Evolutionary conservation across 2,329 filamentous ascomycete species (phyloP), one percentile per base, ranked within the genome.

Genomic region (Penicillium sp.): DNA sequence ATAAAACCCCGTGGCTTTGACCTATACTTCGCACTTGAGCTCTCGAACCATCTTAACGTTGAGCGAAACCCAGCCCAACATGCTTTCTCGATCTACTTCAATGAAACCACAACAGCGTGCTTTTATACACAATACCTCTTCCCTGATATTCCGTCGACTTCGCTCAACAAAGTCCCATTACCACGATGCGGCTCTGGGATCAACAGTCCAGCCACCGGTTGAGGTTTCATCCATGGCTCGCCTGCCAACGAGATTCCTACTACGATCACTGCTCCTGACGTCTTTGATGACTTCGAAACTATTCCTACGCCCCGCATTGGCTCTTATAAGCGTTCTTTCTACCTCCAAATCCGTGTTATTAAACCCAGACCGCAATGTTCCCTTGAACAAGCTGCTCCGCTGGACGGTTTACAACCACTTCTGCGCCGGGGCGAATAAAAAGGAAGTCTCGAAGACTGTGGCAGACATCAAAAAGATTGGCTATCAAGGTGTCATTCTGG

Each of bases 351-450:
- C 78, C 53, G 76, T 83, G 1, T 50, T 92, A 0, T 79, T 94
- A 53, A 87, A 88, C 70, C 86, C 91, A 4, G 90, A 95, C 67
- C 79, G 76, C 48, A 96, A 96, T 68, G 84, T 84, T 0, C 44
- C 93, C 1, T 79, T 96, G 14, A 82, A 85, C 41, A 83, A 79
- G 55, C 68, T 92, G 40, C 78, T 96, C 46, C 91, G 92, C 70
- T 83, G 86, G 68, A 95, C 90, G 0, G 92, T 96, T 65, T 96
- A 96, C 71, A 85, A 86, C 22, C 92, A 97, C 66, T 97, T 96
- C 73, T 97, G 92, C 72, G 90, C 90, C 0, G 92, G 92, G 27
- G 88, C 92, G 73, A 88, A 83, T 45, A 79, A 82, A 0, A 65
- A 71, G 1, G 89, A 96, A 72, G 88, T 95, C 2, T 77, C 79